Percentiles rank a stretch among this genome's conserved stretches.
Evolutionary conservation across 768 basidiomycete species (phyloP).

Genomic region (Rhizopogon salebrosus): DNA sequence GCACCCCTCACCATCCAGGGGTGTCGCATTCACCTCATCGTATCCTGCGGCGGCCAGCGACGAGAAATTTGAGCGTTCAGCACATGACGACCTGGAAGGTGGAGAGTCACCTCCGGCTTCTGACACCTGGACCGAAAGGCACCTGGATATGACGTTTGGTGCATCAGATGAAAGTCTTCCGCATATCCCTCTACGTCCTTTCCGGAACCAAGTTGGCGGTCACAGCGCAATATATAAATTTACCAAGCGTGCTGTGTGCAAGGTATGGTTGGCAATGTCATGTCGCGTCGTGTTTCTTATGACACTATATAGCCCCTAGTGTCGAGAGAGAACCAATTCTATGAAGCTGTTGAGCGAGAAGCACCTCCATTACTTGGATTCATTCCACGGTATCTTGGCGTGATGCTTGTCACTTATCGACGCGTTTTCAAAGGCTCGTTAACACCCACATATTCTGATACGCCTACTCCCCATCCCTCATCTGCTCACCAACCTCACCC

Average conservation of each 20-base stretch:
- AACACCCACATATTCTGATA: conserved; percentile 14
- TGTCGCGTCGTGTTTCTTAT: conserved; percentile 9
- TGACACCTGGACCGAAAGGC: conserved; percentile 24
- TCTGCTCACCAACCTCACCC: conserved; percentile 20
- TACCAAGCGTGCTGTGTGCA: conserved; percentile 95
- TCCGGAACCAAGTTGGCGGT: conserved; percentile 96
- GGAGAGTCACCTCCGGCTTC: conserved; percentile 6
- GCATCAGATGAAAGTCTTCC: conserved; percentile 60
- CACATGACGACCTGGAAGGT: conserved; percentile 13
- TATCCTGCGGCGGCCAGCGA: conserved; percentile 12
- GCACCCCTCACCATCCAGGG: conserved; percentile 26
- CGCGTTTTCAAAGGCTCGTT: conserved; percentile 50
- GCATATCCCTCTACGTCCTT: conserved; percentile 90
- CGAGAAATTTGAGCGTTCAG: conserved; percentile 7
- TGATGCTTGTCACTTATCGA: conserved; percentile 97
- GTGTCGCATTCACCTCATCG: conserved; percentile 12
- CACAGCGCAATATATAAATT: conserved; percentile 98
- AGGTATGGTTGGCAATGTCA: conserved; percentile 51
- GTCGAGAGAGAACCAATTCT: conserved; percentile 95
- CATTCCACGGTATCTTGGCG: conserved; percentile 97
- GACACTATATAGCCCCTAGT: conserved; percentile 72
- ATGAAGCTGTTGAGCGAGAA: conserved; percentile 92
- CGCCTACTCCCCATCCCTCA: conserved; percentile 12
- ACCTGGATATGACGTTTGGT: conserved; percentile 37
- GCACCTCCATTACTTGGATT: conserved; percentile 89